Base-by-base conservation (phyloP, 2,329 filamentous ascomycete species). In the Clonostachys sp. region DNA sequence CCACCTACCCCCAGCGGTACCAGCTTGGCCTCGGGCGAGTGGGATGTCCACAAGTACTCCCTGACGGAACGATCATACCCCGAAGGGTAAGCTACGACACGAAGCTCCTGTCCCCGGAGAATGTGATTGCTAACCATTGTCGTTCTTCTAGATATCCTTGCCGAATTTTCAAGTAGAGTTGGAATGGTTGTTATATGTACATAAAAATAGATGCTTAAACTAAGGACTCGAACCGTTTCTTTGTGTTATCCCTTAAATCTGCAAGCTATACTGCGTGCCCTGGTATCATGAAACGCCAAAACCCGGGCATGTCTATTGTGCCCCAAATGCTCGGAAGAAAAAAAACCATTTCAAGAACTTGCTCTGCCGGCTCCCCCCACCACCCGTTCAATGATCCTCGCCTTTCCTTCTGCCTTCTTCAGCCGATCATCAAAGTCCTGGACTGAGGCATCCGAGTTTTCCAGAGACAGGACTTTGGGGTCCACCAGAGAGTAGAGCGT, bases 351-450 rank as follows among this genome's bases (percentile, higher is more conserved):
- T n/a, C n/a, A 40, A 18, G 24, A 30, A 30, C 24, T 30, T 2
- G 24, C 24, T 10, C 24, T 30, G 24, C 24, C 36, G 17, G 36
- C 49, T 45, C 52, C 58, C 0, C 72, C 72, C 2, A 77, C 59
- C 55, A 89, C 83, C 50, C 84, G 84, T 64, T 94, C 87, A 41
- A 97, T 83, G 42, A 99, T 79, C 67, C 92, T 95, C 2, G 81
- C 80, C 63, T 96, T 96, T 4, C 87, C 87, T 55, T 83, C 80
- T 5, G 91, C 92, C 53, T 89, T 81, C 68, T 91, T 94, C 38
- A 95, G 62, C 12, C 91, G 78, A 62, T 96, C 89, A 59, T 99
- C 94, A 59, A 95, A 91, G 58, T 96, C 91, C 45, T 87, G 86
- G 18, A 99, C 91, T 1, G 86, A 85, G 42, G 95, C 89, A 61